Base-by-base conservation (phyloP, 2,329 filamentous ascomycete species). In the Fusarium sororula region DNA sequence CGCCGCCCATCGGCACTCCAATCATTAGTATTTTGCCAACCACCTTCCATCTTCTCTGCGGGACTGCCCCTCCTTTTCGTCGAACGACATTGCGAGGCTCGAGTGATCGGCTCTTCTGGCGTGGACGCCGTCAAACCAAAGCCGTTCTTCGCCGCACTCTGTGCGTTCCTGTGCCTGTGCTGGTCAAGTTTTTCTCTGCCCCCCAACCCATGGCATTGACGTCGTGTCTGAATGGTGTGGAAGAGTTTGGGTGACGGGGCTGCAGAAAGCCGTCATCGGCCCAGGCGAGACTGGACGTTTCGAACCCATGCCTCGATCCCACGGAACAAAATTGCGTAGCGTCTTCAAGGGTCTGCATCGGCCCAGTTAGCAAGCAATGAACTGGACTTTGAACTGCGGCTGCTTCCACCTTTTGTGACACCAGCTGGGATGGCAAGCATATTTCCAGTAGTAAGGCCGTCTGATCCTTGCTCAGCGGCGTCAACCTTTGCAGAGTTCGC, bases 241-340 rank as follows among this genome's bases (percentile, higher is more conserved):
- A 57, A 41, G 50, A 55, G 38, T 51, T 59, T 47, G 58, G 26
- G 53, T 28, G 37, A n/a, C 37, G 63, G 67, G 60, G 48, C 66
- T 54, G 42, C 39, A 44, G 48, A 69, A 59, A 71, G 68, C 74
- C 72, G 74, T 77, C 69, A 76, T 77, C 75, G 73, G 62, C 60
- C 56, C 59, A 65, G 63, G 42, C 35, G 24, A 42, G 35, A 55
- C 51, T 30, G 51, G 51, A 55, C 26, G 50, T 62, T 61, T 64
- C 45, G 66, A 47, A 61, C 60, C 58, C 66, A 62, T 62, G 50
- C 66, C 73, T 62, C 59, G 62, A 64, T 65, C 48, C 38, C 37
- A 63, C 63, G 51, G 55, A 58, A 53, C 38, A 72, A 65, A 51
- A 59, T 51, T 72, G 63, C 66, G 47, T 70, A 72, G 68, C 44